Percentiles rank a stretch among this genome's conserved stretches.
These are phyloP conservation scores for Saturnispora dispora DNA, from an alignment of 805 yeast species.

Conservation along the genomic window DNA sequence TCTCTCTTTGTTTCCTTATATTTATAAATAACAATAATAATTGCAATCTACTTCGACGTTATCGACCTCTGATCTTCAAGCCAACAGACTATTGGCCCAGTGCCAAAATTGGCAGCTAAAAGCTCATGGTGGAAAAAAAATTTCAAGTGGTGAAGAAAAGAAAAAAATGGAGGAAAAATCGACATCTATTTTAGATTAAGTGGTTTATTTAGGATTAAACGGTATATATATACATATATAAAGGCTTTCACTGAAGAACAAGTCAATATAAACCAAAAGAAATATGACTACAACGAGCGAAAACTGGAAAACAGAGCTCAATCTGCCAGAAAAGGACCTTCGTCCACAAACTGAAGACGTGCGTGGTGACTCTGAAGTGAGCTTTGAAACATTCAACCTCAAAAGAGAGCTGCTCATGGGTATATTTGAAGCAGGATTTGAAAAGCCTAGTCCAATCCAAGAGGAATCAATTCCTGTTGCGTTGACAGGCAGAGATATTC, in stretches of 20 bases:
- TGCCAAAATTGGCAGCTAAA: neutral
- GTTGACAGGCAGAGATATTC: conserved; percentile 86
- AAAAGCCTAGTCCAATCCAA: conserved; percentile 95
- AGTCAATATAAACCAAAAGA: neutral
- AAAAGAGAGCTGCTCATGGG: conserved; percentile 96
- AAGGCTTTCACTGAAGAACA: neutral
- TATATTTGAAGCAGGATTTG: conserved; percentile 97
- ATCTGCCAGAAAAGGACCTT: conserved; percentile 76
- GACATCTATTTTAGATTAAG: neutral
- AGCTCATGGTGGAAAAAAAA: neutral
- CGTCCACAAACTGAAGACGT: conserved; percentile 98
- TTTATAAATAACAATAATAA: neutral
- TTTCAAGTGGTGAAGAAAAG: neutral
- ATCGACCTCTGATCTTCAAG: neutral
- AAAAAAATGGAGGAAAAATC: neutral
- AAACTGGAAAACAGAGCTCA: conserved; percentile 69
- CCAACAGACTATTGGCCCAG: neutral
- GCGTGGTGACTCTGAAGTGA: conserved; percentile 74
- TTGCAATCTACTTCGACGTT: neutral
- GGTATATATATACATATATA: neutral
- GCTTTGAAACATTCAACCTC: conserved; percentile 81
- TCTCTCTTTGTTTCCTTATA: neutral
- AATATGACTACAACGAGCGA: neutral
- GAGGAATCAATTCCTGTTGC: conserved; percentile 97
- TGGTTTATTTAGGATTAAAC: neutral